These are phyloP conservation scores for Ophiostoma montium DNA, from an alignment of 2,329 filamentous ascomycete genomes.

Conservation along the genomic window DNA sequence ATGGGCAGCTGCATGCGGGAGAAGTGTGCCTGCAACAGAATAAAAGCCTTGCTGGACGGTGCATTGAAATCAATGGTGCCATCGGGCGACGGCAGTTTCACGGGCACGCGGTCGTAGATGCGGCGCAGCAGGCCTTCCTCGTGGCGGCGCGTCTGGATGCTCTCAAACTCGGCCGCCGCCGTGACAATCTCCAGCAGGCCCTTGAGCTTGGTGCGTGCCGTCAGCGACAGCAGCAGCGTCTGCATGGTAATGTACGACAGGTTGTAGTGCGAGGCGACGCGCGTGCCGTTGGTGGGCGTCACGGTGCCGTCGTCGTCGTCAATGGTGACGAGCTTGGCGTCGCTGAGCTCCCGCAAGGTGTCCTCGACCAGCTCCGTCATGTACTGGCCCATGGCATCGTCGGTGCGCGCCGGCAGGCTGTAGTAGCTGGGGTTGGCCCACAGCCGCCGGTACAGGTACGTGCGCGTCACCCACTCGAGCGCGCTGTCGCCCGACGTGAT, in stretches of 20 bases:
- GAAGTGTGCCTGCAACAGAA: conserved; percentile 95
- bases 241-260: conserved; percentile 99
- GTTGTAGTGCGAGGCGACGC: conserved; percentile 98
- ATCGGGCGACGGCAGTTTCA: conserved; percentile 59
- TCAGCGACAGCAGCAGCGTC: conserved; percentile 86
- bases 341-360: conserved; percentile 76
- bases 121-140: conserved; percentile 77
- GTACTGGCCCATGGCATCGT: conserved; percentile 87
- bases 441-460: conserved; percentile 91
- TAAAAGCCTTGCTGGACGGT: conserved; percentile 96
- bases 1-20: conserved; percentile 93
- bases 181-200: conserved; percentile 94
- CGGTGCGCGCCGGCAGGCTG: conserved; percentile 71
- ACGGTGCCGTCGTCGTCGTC: conserved; percentile 89
- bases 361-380: conserved; percentile 90
- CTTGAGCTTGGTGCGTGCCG: conserved; percentile 83
- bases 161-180: conserved; percentile 91
- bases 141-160: conserved; percentile 78
- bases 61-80: conserved; percentile 68
- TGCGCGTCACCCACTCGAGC: conserved; percentile 97
- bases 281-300: conserved; percentile 81
- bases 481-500: conserved; percentile 93
- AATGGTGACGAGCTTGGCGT: conserved; percentile 90
- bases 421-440: conserved; percentile 96
- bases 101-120: conserved; percentile 87